Evolutionary conservation across 2,329 filamentous ascomycete species (phyloP).

Genomic region (Acrocalymma vagum): DNA sequence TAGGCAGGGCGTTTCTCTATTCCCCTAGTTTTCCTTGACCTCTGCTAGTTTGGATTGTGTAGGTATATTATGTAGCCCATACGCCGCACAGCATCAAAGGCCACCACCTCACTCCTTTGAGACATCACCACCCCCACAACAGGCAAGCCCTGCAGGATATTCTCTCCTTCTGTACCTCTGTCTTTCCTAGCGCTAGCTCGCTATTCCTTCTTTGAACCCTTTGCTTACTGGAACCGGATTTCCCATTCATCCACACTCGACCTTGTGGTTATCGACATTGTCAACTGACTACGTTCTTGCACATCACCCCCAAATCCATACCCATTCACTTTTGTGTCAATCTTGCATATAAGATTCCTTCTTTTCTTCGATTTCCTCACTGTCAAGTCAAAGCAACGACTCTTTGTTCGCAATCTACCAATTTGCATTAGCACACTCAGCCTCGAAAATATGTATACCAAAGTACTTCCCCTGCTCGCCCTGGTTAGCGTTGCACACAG

Average conservation of each 20-base stretch:
- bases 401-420: slow-evolving; percentile 10
- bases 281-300: slow-evolving; percentile 20
- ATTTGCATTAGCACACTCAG: slow-evolving; percentile 11
- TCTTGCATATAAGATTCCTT: slow-evolving; percentile 17
- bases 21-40: slow-evolving; percentile 16
- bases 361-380: slow-evolving; percentile 16
- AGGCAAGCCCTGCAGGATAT: slow-evolving; percentile 42
- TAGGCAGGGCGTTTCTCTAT: background rate
- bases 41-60: slow-evolving; percentile 18
- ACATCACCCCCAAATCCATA: slow-evolving; percentile 6
- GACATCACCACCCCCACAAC: slow-evolving; percentile 34
- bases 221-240: slow-evolving; percentile 22
- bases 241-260: slow-evolving; percentile 7
- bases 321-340: slow-evolving; percentile 4
- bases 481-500: slow-evolving; percentile 37
- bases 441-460: slow-evolving; percentile 33
- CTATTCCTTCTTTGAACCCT: slow-evolving; percentile 33
- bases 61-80: slow-evolving; percentile 1
- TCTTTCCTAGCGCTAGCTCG: slow-evolving; percentile 39
- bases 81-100: slow-evolving; percentile 24
- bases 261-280: slow-evolving; percentile 15
- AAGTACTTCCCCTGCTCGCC: slow-evolving; percentile 33
- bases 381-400: slow-evolving; percentile 12
- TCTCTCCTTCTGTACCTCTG: slow-evolving; percentile 40
- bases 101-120: slow-evolving; percentile 29